Evolutionary conservation across 1,284 basidiomycete species (phyloP), one percentile per base, ranked within the genome.

Genomic region (Cryptococcus sp.): DNA sequence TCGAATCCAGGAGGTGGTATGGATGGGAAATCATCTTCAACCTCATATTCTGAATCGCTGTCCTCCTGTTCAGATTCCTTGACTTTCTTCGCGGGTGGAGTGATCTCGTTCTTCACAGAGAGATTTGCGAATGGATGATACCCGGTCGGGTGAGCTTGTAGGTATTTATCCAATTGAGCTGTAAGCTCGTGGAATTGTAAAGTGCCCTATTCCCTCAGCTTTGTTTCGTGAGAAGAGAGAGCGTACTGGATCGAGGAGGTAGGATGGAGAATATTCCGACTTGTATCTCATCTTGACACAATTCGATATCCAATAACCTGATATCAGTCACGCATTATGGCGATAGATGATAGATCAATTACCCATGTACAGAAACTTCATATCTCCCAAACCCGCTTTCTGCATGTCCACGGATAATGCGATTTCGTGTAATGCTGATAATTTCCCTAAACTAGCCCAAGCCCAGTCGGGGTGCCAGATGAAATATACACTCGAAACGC

Each of bases 271-370:
- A 61, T 93, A 98, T 49, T 94, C 88, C 22, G 85, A 91, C 73
- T 99, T 99, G 77, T 98, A 98, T 54, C 81, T 80, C 96, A 98
- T 98, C 76, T 99, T 99, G 50, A 78, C 82, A 64, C 93, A 98
- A 0, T 85, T 84, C 60, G 94, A 82, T 47, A 97, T 87, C 73
- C 96, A 97, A 72, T 85, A 96, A 2, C 92, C 91, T 93, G 58
- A 16, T 23, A 46, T 54, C 21, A 51, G 48, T 36, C 10, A 1
- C 11, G 3, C 25, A 41, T 31, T 14, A 16, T 21, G 13, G 47
- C 54, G 28, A 54, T 32, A 34, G 31, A 11, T 19, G 46, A 37
- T 45, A 3, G 11, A 9, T 41, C 2, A 64, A 81, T 55, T 59
- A 89, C 91, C 91, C 85, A 96, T 87, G 69, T 93, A 93, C 28